Evolutionary conservation across 768 basidiomycete species (phyloP).

Genomic region (Naematelia aurantialba): DNA sequence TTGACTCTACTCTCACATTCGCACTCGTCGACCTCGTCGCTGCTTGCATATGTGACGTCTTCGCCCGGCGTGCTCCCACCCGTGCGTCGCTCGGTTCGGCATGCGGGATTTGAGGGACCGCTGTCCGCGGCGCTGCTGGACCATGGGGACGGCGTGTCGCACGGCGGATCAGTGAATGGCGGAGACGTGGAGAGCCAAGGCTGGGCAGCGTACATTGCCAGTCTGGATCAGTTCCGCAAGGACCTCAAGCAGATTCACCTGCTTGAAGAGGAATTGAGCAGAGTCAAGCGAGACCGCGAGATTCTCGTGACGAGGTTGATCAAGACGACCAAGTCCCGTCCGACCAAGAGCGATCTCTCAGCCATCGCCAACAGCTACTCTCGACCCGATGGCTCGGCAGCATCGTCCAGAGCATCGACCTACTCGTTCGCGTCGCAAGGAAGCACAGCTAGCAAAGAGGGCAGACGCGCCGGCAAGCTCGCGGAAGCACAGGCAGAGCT

Average conservation of each 20-base stretch:
- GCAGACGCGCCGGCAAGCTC: constrained; percentile 45
- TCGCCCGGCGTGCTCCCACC: constrained; percentile 46
- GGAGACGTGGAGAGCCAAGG: constrained; percentile 27
- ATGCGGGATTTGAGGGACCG: constrained; percentile 50
- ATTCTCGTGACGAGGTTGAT: constrained; percentile 48
- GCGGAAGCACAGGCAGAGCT: constrained; percentile 50
- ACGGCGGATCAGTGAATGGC: constrained; percentile 17
- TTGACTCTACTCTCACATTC: constrained; percentile 49
- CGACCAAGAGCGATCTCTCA: constrained; percentile 44
- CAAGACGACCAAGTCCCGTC: constrained; percentile 47
- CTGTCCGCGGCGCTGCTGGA: constrained; percentile 31
- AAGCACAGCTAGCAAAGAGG: constrained; percentile 36
- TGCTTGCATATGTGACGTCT: constrained; percentile 50
- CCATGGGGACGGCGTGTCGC: constrained; percentile 17
- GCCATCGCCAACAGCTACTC: constrained; percentile 32
- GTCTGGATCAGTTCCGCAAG: constrained; percentile 47
- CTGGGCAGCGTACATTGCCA: constrained; percentile 46
- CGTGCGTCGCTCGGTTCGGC: constrained; percentile 45
- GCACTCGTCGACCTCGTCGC: constrained; percentile 49
- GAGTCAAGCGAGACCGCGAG: constrained; percentile 48
- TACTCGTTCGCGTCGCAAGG: constrained; percentile 36
- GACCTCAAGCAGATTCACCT: constrained; percentile 49
- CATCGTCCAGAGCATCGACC: constrained; percentile 26
- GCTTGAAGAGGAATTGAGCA: constrained; percentile 48
- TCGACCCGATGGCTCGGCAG: constrained; percentile 10